Evolutionary conservation across 192 early-diverging fungal genomes (phyloP).

Genomic region (Gonapodya prolifera): DNA sequence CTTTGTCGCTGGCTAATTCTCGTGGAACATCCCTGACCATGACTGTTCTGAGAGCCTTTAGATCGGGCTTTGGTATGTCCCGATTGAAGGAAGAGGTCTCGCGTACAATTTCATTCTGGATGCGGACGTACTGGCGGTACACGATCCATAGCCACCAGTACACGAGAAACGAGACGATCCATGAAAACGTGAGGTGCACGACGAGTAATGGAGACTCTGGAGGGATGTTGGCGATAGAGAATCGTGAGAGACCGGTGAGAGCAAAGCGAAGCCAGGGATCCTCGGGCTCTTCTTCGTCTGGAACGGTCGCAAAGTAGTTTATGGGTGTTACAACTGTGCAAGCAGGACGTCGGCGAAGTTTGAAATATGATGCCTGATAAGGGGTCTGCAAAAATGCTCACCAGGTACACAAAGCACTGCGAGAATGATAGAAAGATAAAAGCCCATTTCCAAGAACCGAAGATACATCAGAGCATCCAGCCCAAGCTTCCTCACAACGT

Average conservation of each 20-base stretch:
- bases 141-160: constrained; percentile 21
- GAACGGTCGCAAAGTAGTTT: constrained; percentile 21
- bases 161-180: constrained; percentile 19
- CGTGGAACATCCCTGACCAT: constrained; percentile 31
- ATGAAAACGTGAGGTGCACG: constrained; percentile 23
- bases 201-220: constrained; percentile 17
- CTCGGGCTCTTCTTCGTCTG: constrained; percentile 3
- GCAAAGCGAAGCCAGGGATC: background rate
- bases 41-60: constrained; percentile 30
- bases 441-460: background rate
- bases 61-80: constrained; percentile 8
- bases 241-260: background rate
- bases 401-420: background rate
- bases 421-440: background rate
- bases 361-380: constrained; percentile 17
- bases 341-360: constrained; percentile 16
- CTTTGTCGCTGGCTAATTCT: constrained; percentile 21
- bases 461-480: background rate
- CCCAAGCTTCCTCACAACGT: background rate
- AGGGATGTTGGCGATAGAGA: constrained; percentile 23
- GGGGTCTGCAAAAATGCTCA: constrained; percentile 17
- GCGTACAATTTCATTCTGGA: constrained; percentile 17
- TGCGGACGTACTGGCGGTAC: constrained; percentile 21
- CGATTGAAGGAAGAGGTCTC: constrained; percentile 3
- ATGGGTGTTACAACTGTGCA: constrained; percentile 23